Conservation (phyloP, 163 green algal species). For the Scenedesmus sp. region DNA sequence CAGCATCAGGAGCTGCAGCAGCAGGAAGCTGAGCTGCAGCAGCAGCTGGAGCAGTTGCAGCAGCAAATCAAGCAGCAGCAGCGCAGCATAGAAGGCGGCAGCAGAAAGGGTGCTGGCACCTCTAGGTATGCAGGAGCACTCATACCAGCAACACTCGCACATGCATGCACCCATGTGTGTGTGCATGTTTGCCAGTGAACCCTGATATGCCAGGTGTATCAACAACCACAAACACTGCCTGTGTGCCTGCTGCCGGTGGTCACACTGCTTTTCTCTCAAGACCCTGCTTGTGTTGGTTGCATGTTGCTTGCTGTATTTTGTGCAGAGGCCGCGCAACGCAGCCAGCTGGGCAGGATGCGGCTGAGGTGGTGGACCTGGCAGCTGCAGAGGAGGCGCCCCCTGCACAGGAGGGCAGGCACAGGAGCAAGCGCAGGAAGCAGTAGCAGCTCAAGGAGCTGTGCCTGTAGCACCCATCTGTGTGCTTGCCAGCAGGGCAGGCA, state of each 20-base stretch:
- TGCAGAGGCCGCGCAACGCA: background rate
- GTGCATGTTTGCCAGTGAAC: too few relatives aligned
- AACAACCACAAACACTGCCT: background rate
- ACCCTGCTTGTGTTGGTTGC: background rate
- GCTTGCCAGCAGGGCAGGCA: too few relatives aligned
- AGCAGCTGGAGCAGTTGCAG: slow-evolving; percentile 41
- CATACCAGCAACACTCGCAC: background rate
- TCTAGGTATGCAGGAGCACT: background rate
- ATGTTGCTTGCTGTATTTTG: background rate
- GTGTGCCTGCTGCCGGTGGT: background rate
- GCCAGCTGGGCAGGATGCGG: background rate
- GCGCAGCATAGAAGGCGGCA: background rate
- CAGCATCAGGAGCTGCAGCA: slow-evolving; percentile 26
- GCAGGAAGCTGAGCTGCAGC: slow-evolving; percentile 44
- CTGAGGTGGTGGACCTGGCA: background rate
- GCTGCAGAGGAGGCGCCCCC: background rate
- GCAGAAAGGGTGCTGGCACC: background rate
- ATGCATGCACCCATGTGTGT: too few relatives aligned
- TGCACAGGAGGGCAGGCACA: slow-evolving; percentile 5
- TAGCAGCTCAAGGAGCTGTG: slow-evolving; percentile 17
- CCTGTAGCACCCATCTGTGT: background rate
- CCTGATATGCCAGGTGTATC: too few relatives aligned
- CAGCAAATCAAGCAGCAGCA: slow-evolving; percentile 42
- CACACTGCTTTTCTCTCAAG: background rate
- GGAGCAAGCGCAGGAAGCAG: slow-evolving; percentile 28